Evolutionary conservation across 352 stramenopile species (phyloP), one percentile per base, ranked within the genome.

Genomic region (Phytophthora agathidicida): DNA sequence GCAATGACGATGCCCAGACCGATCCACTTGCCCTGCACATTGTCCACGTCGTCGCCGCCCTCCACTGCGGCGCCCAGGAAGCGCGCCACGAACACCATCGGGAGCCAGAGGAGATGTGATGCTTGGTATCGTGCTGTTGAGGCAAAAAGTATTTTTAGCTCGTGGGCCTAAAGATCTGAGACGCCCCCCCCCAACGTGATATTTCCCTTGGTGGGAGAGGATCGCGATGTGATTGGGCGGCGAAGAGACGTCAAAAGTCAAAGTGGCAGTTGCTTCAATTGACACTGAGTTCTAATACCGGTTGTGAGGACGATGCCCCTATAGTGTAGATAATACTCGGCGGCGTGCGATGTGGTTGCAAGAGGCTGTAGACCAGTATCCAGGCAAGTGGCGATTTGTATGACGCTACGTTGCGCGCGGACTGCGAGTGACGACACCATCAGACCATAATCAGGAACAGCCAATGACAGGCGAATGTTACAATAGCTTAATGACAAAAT

Each of bases 11-110:
- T 92, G 44, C 67, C 65, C 16, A 94, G 65, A 2, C 85, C 85
- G 62, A 94, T 88, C 85, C 85, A 94, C 47, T 94, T 92, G 67
- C 89, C 86, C 58, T 89, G 65, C 23, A 74, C 63, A 46, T 78
- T 86, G 60, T 86, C 66, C 8, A 14, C 44, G 39, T 75, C 75
- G 42, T 69, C 43, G 9, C 67, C 51, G 11, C 24, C 37, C 28
- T 10, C 50, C 39, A 71, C 48, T 5, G 57, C 35, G 28, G 45
- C 49, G 31, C 26, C 51, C 23, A 73, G 48, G 60, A 70, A 60
- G 59, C 53, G 65, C 60, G 48, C 37, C 36, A 67, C 37, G 14
- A 22, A 39, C 22, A 51, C 51, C 56, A 71, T 72, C 41, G 35
- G 62, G 55, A 61, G 26, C 42, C 32, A 39, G 26, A 52, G 5